Conservation (phyloP, 2,329 filamentous ascomycete species). For the Aspergillus oerlinghausenensis region DNA sequence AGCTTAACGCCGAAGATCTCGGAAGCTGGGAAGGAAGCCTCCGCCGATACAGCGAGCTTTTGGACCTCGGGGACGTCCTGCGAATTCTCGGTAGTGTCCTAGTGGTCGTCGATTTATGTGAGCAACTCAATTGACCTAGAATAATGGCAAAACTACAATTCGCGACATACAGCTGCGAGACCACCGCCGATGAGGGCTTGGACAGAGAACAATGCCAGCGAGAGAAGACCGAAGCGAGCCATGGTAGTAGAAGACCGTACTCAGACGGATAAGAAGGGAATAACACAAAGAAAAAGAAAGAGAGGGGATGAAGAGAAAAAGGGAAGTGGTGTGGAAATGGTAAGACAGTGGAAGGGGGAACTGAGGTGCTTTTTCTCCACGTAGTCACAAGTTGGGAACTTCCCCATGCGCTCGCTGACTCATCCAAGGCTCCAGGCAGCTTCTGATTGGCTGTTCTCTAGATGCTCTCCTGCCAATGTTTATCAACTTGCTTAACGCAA, state of each 20-base stretch:
- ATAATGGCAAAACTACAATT: constrained; percentile 4
- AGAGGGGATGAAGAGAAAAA: constrained; percentile 4
- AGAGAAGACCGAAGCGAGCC: constrained; percentile 68
- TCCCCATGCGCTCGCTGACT: neutral
- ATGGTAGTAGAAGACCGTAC: constrained; percentile 46
- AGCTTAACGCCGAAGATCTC: constrained; percentile 95
- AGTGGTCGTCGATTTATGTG: constrained; percentile 7
- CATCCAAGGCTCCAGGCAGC: neutral
- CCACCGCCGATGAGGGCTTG: constrained; percentile 62
- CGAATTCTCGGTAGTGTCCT: constrained; percentile 60
- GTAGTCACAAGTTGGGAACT: constrained; percentile 10
- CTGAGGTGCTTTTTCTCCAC: constrained; percentile 20
- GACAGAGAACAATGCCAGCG: constrained; percentile 67
- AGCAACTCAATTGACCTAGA: constrained; percentile 22
- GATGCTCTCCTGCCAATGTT: neutral
- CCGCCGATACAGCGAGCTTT: constrained; percentile 52
- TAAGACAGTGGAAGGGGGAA: constrained; percentile 3
- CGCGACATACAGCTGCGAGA: constrained; percentile 53
- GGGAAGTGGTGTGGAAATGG: constrained; percentile 2
- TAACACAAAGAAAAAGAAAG: constrained; percentile 13
- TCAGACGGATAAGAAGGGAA: constrained; percentile 7
- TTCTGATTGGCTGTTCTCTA: neutral
- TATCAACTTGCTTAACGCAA: neutral
- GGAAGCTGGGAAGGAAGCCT: constrained; percentile 57
- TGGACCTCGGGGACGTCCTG: constrained; percentile 61